phyloP scores from a whole-genome alignment of 2,329 filamentous ascomycete genomes.

The Ceratocystis albifundus region DNA sequence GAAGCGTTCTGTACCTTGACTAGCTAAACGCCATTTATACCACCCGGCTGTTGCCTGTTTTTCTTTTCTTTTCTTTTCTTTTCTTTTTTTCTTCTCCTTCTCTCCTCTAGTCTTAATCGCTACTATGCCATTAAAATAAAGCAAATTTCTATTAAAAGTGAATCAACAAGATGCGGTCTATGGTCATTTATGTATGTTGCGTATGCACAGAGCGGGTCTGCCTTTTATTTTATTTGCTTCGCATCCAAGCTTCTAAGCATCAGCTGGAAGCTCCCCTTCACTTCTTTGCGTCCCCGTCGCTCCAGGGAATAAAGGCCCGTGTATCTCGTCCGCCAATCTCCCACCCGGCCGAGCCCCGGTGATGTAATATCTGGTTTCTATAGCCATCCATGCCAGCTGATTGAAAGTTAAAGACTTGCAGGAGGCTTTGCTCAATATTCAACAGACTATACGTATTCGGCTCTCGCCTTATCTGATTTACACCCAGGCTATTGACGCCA shows the following conservation, averaged over 20 bases:
- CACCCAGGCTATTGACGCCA: neutral
- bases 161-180: neutral
- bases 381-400: constrained; percentile 1
- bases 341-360: neutral
- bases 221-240: neutral
- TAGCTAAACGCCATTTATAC: constrained; percentile 4
- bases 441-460: constrained; percentile 3
- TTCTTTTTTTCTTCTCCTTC: too few relatives aligned
- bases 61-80: too few relatives aligned
- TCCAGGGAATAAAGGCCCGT: neutral
- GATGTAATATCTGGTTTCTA: neutral
- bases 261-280: neutral
- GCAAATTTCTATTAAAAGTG: neutral
- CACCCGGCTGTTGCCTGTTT: neutral
- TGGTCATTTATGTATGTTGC: neutral
- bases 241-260: neutral
- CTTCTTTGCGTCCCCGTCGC: neutral
- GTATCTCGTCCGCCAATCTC: neutral
- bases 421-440: constrained; percentile 13
- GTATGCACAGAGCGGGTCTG: too few relatives aligned
- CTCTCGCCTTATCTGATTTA: neutral
- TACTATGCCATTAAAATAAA: neutral
- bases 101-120: neutral
- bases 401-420: constrained; percentile 10
- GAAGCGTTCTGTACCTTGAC: neutral